These are phyloP conservation scores for Thielaviopsis punctulata DNA, from an alignment of 2,329 filamentous ascomycete species.

Conservation along the genomic window DNA sequence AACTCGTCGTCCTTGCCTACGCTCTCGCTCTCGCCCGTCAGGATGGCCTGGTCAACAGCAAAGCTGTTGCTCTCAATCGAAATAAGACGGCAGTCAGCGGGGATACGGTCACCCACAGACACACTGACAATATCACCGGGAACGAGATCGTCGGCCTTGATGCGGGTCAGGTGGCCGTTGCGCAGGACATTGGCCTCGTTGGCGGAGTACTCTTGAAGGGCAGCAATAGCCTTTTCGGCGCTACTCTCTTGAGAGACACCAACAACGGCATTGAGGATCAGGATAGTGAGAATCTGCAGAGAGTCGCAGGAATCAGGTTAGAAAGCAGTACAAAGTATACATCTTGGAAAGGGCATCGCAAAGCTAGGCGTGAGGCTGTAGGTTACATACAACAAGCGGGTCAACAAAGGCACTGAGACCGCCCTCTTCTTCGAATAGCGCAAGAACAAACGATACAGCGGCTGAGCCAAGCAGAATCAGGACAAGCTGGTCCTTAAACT, in stretches of 20 bases:
- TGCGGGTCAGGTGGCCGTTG: constrained; percentile 52
- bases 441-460: constrained; percentile 80
- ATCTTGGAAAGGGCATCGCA: neutral
- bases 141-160: constrained; percentile 95
- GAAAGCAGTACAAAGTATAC: neutral
- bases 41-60: constrained; percentile 85
- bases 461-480: constrained; percentile 87
- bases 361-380: neutral
- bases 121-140: constrained; percentile 85
- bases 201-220: constrained; percentile 95
- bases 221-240: constrained; percentile 94
- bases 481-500: constrained; percentile 98
- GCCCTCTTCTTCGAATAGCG: constrained; percentile 80
- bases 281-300: constrained; percentile 75
- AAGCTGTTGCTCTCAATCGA: constrained; percentile 95
- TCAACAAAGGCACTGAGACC: constrained; percentile 97
- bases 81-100: constrained; percentile 81
- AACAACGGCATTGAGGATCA: constrained; percentile 91
- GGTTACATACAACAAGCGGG: constrained; percentile 63
- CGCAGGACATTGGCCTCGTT: constrained; percentile 92
- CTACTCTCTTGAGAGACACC: constrained; percentile 98
- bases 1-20: constrained; percentile 64
- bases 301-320: neutral
- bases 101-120: constrained; percentile 79
- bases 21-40: constrained; percentile 95